Evolutionary conservation across 1,284 basidiomycete species (phyloP).

Genomic region (Taiwanofungus camphoratus): DNA sequence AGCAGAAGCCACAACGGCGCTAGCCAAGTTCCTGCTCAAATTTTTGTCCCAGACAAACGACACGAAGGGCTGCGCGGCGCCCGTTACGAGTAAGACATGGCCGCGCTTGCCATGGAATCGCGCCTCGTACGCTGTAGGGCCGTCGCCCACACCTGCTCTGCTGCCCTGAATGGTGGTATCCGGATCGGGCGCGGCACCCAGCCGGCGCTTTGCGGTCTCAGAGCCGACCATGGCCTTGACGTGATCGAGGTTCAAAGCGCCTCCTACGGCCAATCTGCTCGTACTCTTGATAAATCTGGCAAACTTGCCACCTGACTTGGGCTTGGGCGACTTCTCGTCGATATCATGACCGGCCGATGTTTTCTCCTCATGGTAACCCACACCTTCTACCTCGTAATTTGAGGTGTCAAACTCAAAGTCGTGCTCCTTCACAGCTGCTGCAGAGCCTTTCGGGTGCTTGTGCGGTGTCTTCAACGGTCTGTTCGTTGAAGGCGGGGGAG

Average conservation of each 20-base stretch:
- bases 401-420: conserved; percentile 21
- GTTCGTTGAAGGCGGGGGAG: conserved; percentile 32
- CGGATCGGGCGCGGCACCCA: conserved; percentile 20
- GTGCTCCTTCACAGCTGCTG: conserved; percentile 15
- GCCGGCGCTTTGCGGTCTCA: conserved; percentile 21
- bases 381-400: conserved; percentile 21
- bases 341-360: conserved; percentile 6
- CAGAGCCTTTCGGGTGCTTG: conserved; percentile 8
- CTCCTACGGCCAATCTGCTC: conserved; percentile 19
- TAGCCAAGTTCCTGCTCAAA: conserved; percentile 10
- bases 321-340: conserved; percentile 11
- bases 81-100: conserved; percentile 22
- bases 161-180: conserved; percentile 3
- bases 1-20: conserved; percentile 10
- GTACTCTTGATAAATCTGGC: conserved; percentile 21
- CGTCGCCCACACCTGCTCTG: conserved; percentile 19
- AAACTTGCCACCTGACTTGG: conserved; percentile 18
- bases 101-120: conserved; percentile 24
- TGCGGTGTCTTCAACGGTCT: conserved; percentile 3
- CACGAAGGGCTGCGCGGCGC: conserved; percentile 25
- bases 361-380: conserved; percentile 8
- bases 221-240: conserved; percentile 25
- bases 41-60: conserved; percentile 23
- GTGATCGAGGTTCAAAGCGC: conserved; percentile 23
- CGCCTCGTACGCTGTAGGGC: conserved; percentile 24